Evolutionary conservation across 1,284 basidiomycete genomes (phyloP).

Genomic region (Tremellales sp.): DNA sequence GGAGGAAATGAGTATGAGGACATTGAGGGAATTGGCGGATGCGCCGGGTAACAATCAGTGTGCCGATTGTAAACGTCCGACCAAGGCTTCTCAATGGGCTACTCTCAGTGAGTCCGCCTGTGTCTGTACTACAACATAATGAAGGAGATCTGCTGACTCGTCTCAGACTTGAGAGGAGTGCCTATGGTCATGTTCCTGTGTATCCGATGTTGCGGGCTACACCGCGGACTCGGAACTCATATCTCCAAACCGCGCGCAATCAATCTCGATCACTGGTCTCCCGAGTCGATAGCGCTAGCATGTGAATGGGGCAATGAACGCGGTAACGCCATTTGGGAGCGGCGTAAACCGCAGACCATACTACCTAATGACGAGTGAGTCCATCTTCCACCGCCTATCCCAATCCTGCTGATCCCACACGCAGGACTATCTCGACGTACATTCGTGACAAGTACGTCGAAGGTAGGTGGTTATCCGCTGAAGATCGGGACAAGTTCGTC

Average conservation of each 20-base stretch:
- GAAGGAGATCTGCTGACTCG: conserved; percentile 1
- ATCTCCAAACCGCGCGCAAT: conserved; percentile 52
- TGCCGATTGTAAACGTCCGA: conserved; percentile 50
- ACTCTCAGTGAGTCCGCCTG: conserved; percentile 37
- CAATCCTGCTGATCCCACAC: neutral
- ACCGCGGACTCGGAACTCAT: conserved; percentile 53
- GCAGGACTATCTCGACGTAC: conserved; percentile 17
- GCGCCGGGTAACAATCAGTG: conserved; percentile 46
- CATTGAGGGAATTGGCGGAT: conserved; percentile 42
- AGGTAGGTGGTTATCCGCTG: conserved; percentile 36
- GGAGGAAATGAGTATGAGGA: conserved; percentile 27
- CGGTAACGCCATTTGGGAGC: conserved; percentile 49
- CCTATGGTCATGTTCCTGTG: conserved; percentile 54
- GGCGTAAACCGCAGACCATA: neutral
- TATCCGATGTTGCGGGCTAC: conserved; percentile 53
- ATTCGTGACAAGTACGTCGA: conserved; percentile 50
- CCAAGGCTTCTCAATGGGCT: conserved; percentile 45
- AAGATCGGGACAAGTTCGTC: conserved; percentile 13
- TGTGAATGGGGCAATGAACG: conserved; percentile 47
- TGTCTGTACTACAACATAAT: conserved; percentile 2
- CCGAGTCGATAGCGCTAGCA: conserved; percentile 45
- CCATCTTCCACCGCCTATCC: no score
- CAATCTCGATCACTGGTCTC: conserved; percentile 53
- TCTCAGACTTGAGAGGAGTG: conserved; percentile 33
- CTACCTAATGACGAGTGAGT: conserved; percentile 30